Evolutionary conservation across 1,284 basidiomycete genomes (phyloP), one percentile per base, ranked within the genome.

Genomic region (Sparassis latifolia): DNA sequence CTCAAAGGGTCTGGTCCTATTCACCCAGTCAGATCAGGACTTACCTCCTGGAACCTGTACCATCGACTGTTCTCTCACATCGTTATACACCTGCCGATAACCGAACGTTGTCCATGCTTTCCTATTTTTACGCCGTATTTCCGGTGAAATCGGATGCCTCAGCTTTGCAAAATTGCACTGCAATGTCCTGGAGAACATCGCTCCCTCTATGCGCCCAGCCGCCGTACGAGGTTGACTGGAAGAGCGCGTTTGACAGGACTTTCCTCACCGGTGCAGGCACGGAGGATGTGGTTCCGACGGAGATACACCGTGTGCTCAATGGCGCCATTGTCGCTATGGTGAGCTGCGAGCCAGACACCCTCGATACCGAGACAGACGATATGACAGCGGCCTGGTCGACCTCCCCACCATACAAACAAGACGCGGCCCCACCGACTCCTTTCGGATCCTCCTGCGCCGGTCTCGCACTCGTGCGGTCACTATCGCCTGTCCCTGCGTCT

Each of bases 241-340:
- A 64, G 0, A 58, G 65, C 6, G 78, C 80, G 0, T 69, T 94
- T 41, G 78, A 86, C 51, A 71, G 69, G 20, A 70, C 93, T 28
- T 67, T 84, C 43, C 69, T 95, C 33, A 69, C 75, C 0, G 89
- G 89, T 5, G 72, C 86, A 10, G 89, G 87, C 2, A 72, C 73
- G 10, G 89, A 93, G 57, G 89, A 92, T 53, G 81, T 92, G 46
- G 74, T 82, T 0, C 73, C 72, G 2, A 70, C 74, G 5, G 91
- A 93, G 65, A 66, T 90, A 30, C 67, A 69, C 1, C 70, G 79
- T 3, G 91, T 91, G 0, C 70, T 98, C 42, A 92, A 93, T 56
- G 88, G 89, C 0, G 81, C 85, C 1, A 59, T 98, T 28, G 89
- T 97, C 5, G 93, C 79, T 0, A 75, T 96, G 3, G 73, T 92